Percentiles rank a stretch among this genome's conserved stretches.
Conservation (phyloP, 768 basidiomycete species). For the Fistulinella prunicolor region DNA sequence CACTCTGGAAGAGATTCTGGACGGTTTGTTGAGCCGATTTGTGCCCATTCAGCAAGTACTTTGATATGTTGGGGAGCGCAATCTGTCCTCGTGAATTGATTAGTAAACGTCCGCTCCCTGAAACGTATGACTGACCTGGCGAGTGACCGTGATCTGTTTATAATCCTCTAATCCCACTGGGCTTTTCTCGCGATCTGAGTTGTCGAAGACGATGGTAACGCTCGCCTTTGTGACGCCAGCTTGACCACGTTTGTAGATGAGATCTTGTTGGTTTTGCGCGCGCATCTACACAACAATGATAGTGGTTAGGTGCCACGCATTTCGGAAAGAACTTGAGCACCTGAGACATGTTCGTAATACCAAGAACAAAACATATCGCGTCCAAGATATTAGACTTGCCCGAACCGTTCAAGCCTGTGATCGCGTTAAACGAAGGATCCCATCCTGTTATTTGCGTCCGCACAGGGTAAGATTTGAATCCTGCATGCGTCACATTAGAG, state of each 20-base stretch:
- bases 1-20: constrained; percentile 92
- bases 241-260: constrained; percentile 99
- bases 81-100: constrained; percentile 51
- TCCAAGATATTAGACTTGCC: constrained; percentile 99
- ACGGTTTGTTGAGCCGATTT: constrained; percentile 82
- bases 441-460: constrained; percentile 95
- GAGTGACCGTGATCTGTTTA: constrained; percentile 93
- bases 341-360: constrained; percentile 95
- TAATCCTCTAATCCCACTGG: constrained; percentile 78
- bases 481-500: constrained; percentile 37
- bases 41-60: constrained; percentile 96
- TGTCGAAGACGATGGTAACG: constrained; percentile 98
- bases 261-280: constrained; percentile 91
- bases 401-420: constrained; percentile 93
- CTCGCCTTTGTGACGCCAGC: constrained; percentile 96
- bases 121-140: constrained; percentile 63
- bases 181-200: constrained; percentile 81
- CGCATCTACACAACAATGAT: constrained; percentile 65
- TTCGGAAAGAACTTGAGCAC: constrained; percentile 39
- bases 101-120: neutral
- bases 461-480: constrained; percentile 98
- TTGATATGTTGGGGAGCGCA: constrained; percentile 87
- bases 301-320: neutral
- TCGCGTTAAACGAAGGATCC: constrained; percentile 98
- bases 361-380: constrained; percentile 98